These are phyloP conservation scores for Lepidium didymum DNA, from an alignment of 345 rosid species.

Conservation along the genomic window DNA sequence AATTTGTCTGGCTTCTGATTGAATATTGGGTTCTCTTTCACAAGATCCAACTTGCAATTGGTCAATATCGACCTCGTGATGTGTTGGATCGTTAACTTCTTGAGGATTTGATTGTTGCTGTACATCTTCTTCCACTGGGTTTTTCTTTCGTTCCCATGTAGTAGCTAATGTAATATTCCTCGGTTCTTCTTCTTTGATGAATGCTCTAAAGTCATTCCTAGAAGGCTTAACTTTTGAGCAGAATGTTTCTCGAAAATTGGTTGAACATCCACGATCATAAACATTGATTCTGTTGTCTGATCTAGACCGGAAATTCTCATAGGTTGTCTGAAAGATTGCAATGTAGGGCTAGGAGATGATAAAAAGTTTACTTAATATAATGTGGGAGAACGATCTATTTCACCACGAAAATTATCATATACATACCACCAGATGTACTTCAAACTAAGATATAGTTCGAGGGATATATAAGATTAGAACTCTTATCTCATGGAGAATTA, in stretches of 20 bases:
- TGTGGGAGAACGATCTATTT: too few species aligned
- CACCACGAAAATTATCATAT: too few species aligned
- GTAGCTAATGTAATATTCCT: slow-evolving; percentile 39
- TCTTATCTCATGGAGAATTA: too few species aligned
- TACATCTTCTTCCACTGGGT: slow-evolving; percentile 54
- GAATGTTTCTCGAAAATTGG: slow-evolving; percentile 69
- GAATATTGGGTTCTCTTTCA: slow-evolving; percentile 54
- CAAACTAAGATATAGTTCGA: too few species aligned
- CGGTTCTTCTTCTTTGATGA: slow-evolving; percentile 51
- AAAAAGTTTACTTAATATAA: background rate
- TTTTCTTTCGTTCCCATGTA: slow-evolving; percentile 39
- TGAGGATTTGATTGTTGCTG: slow-evolving; percentile 60
- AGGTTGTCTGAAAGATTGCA: slow-evolving; percentile 61
- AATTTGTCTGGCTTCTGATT: slow-evolving; percentile 53
- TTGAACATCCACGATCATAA: slow-evolving; percentile 49
- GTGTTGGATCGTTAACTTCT: slow-evolving; percentile 45
- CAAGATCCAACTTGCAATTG: slow-evolving; percentile 39
- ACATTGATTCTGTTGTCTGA: slow-evolving; percentile 63
- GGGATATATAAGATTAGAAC: too few species aligned
- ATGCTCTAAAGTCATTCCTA: slow-evolving; percentile 63
- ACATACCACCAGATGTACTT: too few species aligned
- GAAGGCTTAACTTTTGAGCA: slow-evolving; percentile 71
- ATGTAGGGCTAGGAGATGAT: background rate
- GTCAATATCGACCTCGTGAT: slow-evolving; percentile 39
- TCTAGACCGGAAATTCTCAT: slow-evolving; percentile 87